Evolutionary conservation across 179 eudicot genomes (phyloP), one percentile per base, ranked within the genome.

Genomic region (Spinacia oleracea): DNA sequence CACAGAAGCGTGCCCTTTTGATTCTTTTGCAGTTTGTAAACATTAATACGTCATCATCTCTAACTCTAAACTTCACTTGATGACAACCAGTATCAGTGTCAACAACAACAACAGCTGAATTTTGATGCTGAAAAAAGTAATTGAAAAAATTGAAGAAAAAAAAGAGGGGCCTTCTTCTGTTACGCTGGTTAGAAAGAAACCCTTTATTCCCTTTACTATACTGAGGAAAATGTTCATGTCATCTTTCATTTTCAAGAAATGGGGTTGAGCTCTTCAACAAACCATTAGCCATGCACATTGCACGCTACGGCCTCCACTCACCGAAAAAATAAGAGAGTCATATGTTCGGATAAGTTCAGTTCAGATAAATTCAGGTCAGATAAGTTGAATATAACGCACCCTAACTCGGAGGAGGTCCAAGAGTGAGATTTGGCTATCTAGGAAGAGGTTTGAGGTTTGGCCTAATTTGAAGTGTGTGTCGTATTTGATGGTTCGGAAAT

Each of bases 201-300:
- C 65, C 76, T 83, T 80, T 77, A 73, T 80, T 83, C 86, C 53
- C 67, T 80, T 77, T 83, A 81, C 79, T 68, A 55, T 73, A 35
- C 55, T 80, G 31, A 70, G 83, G 63, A 72, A 80, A 38, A 74
- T 66, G 55, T 79, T 80, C 2, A 72, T 27, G 35, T 60, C 78
- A 77, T 74, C 67, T 77, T 77, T 80, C 81, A 23, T 80, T 83
- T 71, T 77, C 86, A 72, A 1, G 11, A 27, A 27, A 70, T 51
- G 69, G 48, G 53, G n/a, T 72, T 55, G 42, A 48, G 29, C 66
- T 60, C 38, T 50, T 2, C 8, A 80, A 67, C 20, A 59, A 72
- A 56, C 48, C 58, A 72, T 71, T 20, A 68, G 35, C 27, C n/a
- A 70, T 42, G 46, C 67, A 38, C 21, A 23, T 23, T 27, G 12